Conservation (phyloP, 2,329 filamentous ascomycete species). For the Furcasterigmium sp. region DNA sequence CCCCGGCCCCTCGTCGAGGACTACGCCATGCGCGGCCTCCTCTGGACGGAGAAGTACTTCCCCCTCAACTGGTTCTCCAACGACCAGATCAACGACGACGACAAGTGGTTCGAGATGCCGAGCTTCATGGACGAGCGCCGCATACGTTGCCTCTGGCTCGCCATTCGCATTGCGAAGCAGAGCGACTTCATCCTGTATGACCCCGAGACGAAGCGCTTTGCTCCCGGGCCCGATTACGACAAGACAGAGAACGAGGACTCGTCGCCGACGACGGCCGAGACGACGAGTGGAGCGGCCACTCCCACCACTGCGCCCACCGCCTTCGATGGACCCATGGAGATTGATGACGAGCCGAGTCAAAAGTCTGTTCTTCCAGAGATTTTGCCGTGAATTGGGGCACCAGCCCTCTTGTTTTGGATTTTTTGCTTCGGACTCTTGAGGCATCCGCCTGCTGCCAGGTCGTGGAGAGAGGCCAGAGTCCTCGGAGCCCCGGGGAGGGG, state of each 20-base stretch:
- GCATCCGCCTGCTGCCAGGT: too few relatives aligned
- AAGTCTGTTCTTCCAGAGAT: too few relatives aligned
- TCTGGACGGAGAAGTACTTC: constrained; percentile 56
- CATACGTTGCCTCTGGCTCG: constrained; percentile 56
- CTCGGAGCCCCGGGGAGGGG: too few relatives aligned
- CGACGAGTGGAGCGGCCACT: too few relatives aligned
- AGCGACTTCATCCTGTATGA: constrained; percentile 44
- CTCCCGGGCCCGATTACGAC: constrained; percentile 29
- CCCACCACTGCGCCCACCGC: too few relatives aligned
- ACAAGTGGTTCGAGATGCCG: constrained; percentile 56
- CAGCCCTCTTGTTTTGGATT: too few relatives aligned
- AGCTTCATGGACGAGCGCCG: constrained; percentile 53
- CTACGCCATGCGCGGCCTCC: constrained; percentile 58
- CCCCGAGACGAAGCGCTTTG: constrained; percentile 27
- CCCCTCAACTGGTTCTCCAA: constrained; percentile 53
- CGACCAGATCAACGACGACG: constrained; percentile 60
- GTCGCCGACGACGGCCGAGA: not conserved
- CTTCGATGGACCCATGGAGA: too few relatives aligned
- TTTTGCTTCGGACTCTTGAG: too few relatives aligned
- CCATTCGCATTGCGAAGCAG: constrained; percentile 35
- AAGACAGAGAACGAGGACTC: not conserved
- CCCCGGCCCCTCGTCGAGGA: constrained; percentile 63
- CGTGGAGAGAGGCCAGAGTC: too few relatives aligned
- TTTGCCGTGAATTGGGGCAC: too few relatives aligned
- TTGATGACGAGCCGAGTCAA: too few relatives aligned